A percentile compares a stretch with the other conserved stretches of the same genome.
Evolutionary conservation across 345 rosid species (phyloP).

Genomic region (Isatis tinctoria): DNA sequence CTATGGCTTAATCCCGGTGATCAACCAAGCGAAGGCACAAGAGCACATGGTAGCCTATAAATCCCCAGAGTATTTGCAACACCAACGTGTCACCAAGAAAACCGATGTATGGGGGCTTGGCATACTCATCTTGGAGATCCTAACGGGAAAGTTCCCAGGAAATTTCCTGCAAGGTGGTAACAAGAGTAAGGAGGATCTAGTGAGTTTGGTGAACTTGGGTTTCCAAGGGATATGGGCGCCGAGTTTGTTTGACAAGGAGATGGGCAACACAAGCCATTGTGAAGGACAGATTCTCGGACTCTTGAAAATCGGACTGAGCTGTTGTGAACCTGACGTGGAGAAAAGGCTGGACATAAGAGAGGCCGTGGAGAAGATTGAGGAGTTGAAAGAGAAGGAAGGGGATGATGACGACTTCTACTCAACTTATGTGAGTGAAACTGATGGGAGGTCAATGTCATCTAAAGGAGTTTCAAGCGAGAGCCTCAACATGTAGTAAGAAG

Average conservation of each 20-base stretch:
- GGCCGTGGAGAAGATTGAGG: conserved; percentile 57
- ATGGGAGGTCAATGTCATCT: conserved; percentile 30
- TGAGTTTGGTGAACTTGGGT: conserved; percentile 43
- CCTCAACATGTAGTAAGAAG: conserved; percentile 14
- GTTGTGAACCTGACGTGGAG: conserved; percentile 63
- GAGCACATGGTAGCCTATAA: conserved; percentile 82
- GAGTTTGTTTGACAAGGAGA: conserved; percentile 56
- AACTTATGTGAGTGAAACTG: conserved; percentile 46
- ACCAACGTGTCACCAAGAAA: too few relatives aligned
- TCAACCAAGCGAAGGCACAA: conserved; percentile 71
- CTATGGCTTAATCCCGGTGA: conserved; percentile 65
- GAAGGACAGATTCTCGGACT: conserved; percentile 49
- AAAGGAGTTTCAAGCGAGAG: conserved; percentile 5
- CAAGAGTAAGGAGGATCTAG: conserved; percentile 42
- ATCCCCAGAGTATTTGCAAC: conserved; percentile 71
- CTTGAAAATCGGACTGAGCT: conserved; percentile 61
- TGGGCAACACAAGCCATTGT: conserved; percentile 26
- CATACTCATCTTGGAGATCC: conserved; percentile 63
- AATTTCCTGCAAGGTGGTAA: conserved; percentile 50
- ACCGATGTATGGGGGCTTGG: conserved; percentile 88
- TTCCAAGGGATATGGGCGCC: conserved; percentile 26
- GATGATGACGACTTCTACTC: conserved; percentile 59
- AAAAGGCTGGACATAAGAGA: conserved; percentile 62
- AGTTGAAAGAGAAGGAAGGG: conserved; percentile 38
- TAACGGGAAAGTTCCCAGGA: conserved; percentile 56